Percentiles rank a stretch among this genome's conserved stretches.
These are phyloP conservation scores for Castanea sativa DNA, from an alignment of 306 rosid genomes.

Conservation along the genomic window DNA sequence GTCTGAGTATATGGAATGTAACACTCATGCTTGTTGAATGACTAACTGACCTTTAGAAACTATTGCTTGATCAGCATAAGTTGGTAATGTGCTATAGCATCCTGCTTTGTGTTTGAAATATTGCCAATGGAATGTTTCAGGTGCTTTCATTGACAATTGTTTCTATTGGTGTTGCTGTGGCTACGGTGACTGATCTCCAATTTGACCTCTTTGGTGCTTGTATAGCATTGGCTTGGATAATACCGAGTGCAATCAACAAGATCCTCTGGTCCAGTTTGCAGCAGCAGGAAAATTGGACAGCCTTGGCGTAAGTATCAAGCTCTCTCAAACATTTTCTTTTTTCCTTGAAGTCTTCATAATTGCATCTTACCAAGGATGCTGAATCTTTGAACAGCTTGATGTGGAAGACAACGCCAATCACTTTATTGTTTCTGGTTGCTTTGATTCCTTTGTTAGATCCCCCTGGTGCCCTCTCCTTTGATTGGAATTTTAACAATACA, in stretches of 20 bases:
- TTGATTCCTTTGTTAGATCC: constrained; percentile 82
- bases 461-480: constrained; percentile 63
- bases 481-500: constrained; percentile 63
- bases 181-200: constrained; percentile 81
- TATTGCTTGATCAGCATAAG: neutral
- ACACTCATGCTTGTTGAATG: neutral
- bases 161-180: constrained; percentile 79
- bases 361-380: constrained; percentile 19
- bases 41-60: neutral
- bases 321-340: neutral
- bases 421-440: constrained; percentile 60
- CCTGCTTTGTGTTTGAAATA: neutral
- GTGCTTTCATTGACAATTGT: constrained; percentile 64
- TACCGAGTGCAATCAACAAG: constrained; percentile 80
- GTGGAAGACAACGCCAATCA: constrained; percentile 92
- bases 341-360: neutral
- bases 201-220: constrained; percentile 77
- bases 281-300: constrained; percentile 89
- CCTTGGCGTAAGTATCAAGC: constrained; percentile 58
- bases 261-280: constrained; percentile 87
- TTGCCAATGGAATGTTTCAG: constrained; percentile 44
- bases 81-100: neutral
- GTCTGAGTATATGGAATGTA: neutral
- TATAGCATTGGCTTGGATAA: constrained; percentile 76
- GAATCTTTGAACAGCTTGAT: constrained; percentile 57